Evolutionary conservation across 169 alveolate species (phyloP).

Genomic region (Besnoitia besnoiti): DNA sequence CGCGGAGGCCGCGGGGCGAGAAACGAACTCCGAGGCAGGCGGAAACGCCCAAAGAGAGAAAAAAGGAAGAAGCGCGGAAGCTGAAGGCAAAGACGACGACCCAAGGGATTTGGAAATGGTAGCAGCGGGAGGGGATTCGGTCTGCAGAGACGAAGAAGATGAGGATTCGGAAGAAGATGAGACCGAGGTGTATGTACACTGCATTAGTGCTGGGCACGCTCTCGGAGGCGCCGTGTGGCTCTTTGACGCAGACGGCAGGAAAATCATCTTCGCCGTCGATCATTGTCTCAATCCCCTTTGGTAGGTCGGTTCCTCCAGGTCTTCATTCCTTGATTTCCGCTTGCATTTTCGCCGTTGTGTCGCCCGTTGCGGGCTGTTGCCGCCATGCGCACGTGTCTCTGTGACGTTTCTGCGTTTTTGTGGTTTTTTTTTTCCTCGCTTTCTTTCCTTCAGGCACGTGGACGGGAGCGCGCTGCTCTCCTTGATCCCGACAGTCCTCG

Average conservation of each 20-base stretch:
- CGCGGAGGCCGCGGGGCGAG: neutral
- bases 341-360: neutral
- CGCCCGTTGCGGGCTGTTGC: too few relatives aligned
- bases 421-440: neutral
- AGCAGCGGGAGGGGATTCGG: too few relatives aligned
- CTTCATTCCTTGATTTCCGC: neutral
- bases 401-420: neutral
- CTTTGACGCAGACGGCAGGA: slow-evolving; percentile 8
- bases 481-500: neutral
- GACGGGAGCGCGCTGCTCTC: slow-evolving; percentile 26
- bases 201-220: neutral
- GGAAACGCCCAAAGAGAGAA: neutral
- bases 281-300: neutral
- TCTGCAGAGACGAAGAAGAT: neutral
- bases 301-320: neutral
- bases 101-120: neutral
- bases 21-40: neutral
- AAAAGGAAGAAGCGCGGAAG: neutral
- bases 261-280: slow-evolving; percentile 21
- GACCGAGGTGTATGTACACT: slow-evolving; percentile 4
- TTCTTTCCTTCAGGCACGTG: neutral
- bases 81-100: neutral
- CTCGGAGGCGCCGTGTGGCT: slow-evolving; percentile 31
- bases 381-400: neutral
- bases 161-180: neutral